Base-by-base conservation (phyloP, 345 rosid species). In the Citrus cavaleriei region DNA sequence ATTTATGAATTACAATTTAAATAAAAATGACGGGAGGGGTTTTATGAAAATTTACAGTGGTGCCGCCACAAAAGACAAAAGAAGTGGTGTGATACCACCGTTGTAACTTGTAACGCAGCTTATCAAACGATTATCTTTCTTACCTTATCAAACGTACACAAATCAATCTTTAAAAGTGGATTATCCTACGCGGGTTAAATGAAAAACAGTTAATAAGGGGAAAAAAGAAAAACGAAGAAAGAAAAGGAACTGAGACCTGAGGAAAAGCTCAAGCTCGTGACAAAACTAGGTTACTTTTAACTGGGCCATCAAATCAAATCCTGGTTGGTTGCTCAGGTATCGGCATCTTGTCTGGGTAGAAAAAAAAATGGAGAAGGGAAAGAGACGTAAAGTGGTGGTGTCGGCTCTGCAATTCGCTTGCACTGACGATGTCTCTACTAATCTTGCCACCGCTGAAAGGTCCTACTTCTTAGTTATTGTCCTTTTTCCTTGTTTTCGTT, bases 381-480 rank as follows among this genome's bases (percentile, higher is more conserved):
- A 68, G 25, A 57, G 78, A 25, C 54, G 94, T 74, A 83, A 88
- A 70, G 97, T 88, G 71, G 85, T 75, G 80, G 95, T 94, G 38
- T 88, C 95, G 13, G 90, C 97, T 70, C 81, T 92, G 21, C 99
- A 96, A 72, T 94, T 93, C 83, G 89, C 93, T 68, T 96, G 98
- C 86, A 84, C 94, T 54, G 98, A 93, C 54, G 92, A 96, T 66
- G 74, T 87, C 84, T 85, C 98, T 85, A 55, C 91, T 77, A 90
- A 93, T 77, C 80, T 94, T 79, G 86, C 91, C 85, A 75, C 88
- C 51, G 98, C 94, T 38, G 98, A 94, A 66, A 84, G 98, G 98
- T 93, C 78, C n/a, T 37, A 30, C 60, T 49, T 66, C 63, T 59
- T 35, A 24, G 3, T 25, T 5, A 22, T 59, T 30, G 25, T 19